Evolutionary conservation across 2,329 filamentous ascomycete genomes (phyloP).

Genomic region (Pseudocercospora crystallina): DNA sequence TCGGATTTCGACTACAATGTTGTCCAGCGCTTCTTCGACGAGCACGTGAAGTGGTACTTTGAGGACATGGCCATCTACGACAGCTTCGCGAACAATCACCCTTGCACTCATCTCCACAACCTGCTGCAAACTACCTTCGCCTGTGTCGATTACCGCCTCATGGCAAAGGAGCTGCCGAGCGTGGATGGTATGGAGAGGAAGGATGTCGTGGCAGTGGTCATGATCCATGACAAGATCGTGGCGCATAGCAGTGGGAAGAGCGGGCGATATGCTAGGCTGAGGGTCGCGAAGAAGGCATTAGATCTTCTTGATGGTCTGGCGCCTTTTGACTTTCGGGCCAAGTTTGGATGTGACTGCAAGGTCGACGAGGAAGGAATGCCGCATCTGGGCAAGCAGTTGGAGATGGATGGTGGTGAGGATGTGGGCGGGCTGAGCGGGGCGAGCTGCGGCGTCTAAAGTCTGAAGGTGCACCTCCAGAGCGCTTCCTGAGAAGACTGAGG

Average conservation of each 20-base stretch:
- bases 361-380: slow-evolving; percentile 8
- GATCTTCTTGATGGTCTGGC: slow-evolving; percentile 50
- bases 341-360: slow-evolving; percentile 65
- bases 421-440: slow-evolving; percentile 2
- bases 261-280: slow-evolving; percentile 70
- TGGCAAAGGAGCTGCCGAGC: slow-evolving; percentile 52
- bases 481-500: too few relatives aligned
- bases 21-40: slow-evolving; percentile 75
- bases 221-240: slow-evolving; percentile 72
- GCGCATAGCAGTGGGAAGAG: slow-evolving; percentile 61
- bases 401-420: slow-evolving; percentile 5
- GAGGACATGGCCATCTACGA: slow-evolving; percentile 85
- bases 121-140: slow-evolving; percentile 63
- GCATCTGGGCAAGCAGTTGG: slow-evolving; percentile 6
- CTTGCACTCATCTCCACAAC: slow-evolving; percentile 66
- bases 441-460: neutral
- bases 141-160: slow-evolving; percentile 62
- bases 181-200: slow-evolving; percentile 46
- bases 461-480: too few relatives aligned
- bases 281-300: slow-evolving; percentile 62
- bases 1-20: slow-evolving; percentile 72
- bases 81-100: slow-evolving; percentile 81
- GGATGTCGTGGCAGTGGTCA: slow-evolving; percentile 66
- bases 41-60: slow-evolving; percentile 75
- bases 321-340: slow-evolving; percentile 58